Conservation (phyloP, 2,329 filamentous ascomycete species). For the Cladophialophora bantiana region DNA sequence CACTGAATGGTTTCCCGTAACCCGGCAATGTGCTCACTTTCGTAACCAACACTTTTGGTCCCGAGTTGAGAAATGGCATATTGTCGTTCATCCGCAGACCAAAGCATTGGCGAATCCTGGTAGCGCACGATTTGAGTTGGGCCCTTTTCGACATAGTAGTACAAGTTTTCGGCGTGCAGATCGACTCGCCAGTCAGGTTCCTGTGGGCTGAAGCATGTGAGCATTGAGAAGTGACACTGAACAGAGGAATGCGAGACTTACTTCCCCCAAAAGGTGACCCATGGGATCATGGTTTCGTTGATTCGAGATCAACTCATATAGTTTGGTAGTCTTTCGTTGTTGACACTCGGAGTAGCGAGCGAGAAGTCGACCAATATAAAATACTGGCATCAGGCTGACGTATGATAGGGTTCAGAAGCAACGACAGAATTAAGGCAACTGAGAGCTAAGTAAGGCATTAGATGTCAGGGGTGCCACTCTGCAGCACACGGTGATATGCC, state of each 20-base stretch:
- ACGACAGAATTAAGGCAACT: slow-evolving; percentile 1
- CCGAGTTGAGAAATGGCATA: slow-evolving; percentile 36
- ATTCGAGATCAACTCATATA: slow-evolving; percentile 7
- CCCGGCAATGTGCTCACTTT: slow-evolving; percentile 26
- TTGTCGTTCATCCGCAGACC: slow-evolving; percentile 36
- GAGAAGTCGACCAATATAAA: slow-evolving; percentile 12
- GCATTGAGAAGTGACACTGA: not conserved
- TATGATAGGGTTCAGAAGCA: slow-evolving; percentile 11
- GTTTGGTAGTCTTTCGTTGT: not conserved
- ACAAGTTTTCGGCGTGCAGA: slow-evolving; percentile 34
- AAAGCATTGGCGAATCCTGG: slow-evolving; percentile 34
- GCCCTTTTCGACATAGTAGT: slow-evolving; percentile 24
- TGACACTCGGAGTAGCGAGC: slow-evolving; percentile 2
- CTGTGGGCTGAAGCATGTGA: slow-evolving; percentile 17
- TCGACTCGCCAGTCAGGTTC: slow-evolving; percentile 30
- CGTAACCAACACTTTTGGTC: slow-evolving; percentile 26
- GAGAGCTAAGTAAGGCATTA: not conserved
- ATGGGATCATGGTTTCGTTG: slow-evolving; percentile 32
- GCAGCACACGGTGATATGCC: slow-evolving; percentile 29
- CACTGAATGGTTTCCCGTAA: slow-evolving; percentile 17
- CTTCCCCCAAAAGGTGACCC: slow-evolving; percentile 27
- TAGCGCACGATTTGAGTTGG: slow-evolving; percentile 30
- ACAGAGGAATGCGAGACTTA: slow-evolving; percentile 11
- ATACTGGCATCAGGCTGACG: slow-evolving; percentile 28
- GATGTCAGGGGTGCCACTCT: not conserved